Base-by-base conservation (phyloP, 164 flowering plant species). In the Sedum album region DNA sequence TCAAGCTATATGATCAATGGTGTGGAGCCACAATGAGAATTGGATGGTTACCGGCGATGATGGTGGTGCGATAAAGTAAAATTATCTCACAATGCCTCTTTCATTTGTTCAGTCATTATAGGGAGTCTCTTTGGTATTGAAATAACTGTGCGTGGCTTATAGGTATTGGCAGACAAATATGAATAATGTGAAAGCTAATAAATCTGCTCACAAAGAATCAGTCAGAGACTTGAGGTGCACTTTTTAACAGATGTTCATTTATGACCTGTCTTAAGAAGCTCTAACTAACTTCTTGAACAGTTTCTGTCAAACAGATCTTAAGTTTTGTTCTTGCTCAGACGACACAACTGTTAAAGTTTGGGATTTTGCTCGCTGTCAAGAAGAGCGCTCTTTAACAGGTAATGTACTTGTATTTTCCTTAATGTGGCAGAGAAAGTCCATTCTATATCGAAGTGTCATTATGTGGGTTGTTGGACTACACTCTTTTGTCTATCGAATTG, bases 11-110 rank as follows among this genome's bases (percentile, higher is more conserved):
- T 86, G 97, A 73, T 95, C 99, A 26, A 95, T 95, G 99, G 84
- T 95, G 15, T 95, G 99, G 99, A 95, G 99, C 79, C 91, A 94
- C 67, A 94, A 91, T 75, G 99, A 91, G 79, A 91, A 88, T 68
- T 94, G 96, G 96, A 94, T 94, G 99, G 99, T 94, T 71, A 86
- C 94, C 70, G 99, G 99, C 68, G 99, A 94, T 82, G 97, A 94
- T 80, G 96, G 97, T 21, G 99, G 99, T 21, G 66, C 99, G 61
- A 90, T 94, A 75, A 94, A 94, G 99, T 93, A 88, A 63, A 28
- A 33, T 38, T 60, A 5, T 60, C 9, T 31, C 65, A 13, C 35
- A 23, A 53, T 25, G 28, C 30, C 10, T 53, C 23, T 21, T 53
- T 21, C 28, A 53, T 3, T 23, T 13, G 13, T 53, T 18, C 60